Evolutionary conservation across 2,329 filamentous ascomycete genomes (phyloP).

Genomic region (Lomentospora prolificans): DNA sequence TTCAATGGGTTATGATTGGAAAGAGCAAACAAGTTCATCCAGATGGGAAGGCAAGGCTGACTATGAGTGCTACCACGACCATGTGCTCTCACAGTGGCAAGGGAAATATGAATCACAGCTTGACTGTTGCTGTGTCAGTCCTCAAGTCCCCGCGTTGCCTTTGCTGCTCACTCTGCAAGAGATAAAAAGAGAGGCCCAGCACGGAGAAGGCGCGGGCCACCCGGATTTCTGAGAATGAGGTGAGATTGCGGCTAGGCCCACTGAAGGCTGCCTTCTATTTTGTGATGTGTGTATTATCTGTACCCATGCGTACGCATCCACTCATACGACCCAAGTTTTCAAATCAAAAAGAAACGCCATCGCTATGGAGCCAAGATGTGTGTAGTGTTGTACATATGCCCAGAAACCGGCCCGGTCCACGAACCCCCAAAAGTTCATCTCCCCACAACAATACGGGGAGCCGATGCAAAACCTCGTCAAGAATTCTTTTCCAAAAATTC

Average conservation of each 20-base stretch:
- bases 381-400: conserved; percentile 26
- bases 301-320: conserved; percentile 2
- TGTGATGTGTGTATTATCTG: neutral
- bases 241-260: conserved; percentile 5
- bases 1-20: neutral
- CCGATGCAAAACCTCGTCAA: conserved; percentile 11
- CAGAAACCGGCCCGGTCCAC: conserved; percentile 8
- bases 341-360: conserved; percentile 33
- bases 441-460: neutral
- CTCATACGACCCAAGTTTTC: neutral
- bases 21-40: neutral
- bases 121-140: too few relatives aligned
- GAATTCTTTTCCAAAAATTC: conserved; percentile 77
- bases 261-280: neutral
- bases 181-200: too few relatives aligned
- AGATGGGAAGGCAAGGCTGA: neutral
- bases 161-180: too few relatives aligned
- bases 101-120: too few relatives aligned
- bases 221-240: neutral
- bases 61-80: too few relatives aligned
- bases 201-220: too few relatives aligned
- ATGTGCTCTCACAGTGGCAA: too few relatives aligned
- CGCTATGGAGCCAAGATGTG: conserved; percentile 29
- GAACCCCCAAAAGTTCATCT: neutral
- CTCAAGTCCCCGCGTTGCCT: too few relatives aligned